phyloP scores from a whole-genome alignment of 495 filamentous ascomycete species.

The Pseudevernia furfuracea region DNA sequence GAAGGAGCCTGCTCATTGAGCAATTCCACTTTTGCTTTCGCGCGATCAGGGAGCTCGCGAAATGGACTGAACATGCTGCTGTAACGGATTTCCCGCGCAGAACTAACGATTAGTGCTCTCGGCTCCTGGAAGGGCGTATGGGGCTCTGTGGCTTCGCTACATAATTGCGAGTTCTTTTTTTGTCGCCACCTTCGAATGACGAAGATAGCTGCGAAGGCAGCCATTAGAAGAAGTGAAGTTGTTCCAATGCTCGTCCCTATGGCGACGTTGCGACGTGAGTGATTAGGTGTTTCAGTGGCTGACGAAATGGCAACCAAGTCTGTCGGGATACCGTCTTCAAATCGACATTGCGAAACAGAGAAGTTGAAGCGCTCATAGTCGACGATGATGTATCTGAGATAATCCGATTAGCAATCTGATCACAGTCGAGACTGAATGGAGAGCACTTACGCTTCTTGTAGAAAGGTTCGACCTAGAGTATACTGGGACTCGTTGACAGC shows the following conservation, averaged over 20 bases:
- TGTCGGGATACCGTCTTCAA: slow-evolving; percentile 5
- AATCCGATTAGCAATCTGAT: background rate
- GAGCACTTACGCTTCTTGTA: slow-evolving; percentile 44
- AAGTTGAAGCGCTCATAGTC: slow-evolving; percentile 25
- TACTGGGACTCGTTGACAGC: slow-evolving; percentile 44
- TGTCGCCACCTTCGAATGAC: slow-evolving; percentile 1
- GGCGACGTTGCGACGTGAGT: background rate
- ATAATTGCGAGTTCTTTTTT: background rate
- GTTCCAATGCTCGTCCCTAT: slow-evolving; percentile 7
- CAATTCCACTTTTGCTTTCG: slow-evolving; percentile 12
- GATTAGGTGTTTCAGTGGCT: background rate
- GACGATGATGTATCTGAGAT: slow-evolving; percentile 22
- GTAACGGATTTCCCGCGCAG: slow-evolving; percentile 12
- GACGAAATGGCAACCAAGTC: slow-evolving; percentile 13
- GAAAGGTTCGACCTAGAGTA: slow-evolving; percentile 46
- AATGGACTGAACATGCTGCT: slow-evolving; percentile 5
- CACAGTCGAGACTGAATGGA: background rate
- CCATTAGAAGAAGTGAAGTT: background rate
- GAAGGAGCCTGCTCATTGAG: slow-evolving; percentile 11
- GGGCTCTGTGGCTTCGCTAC: background rate
- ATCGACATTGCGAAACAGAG: slow-evolving; percentile 16
- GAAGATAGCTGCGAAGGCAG: background rate
- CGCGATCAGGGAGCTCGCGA: slow-evolving; percentile 17
- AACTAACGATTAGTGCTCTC: background rate
- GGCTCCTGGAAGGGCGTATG: background rate